Evolutionary conservation across 345 rosid species (phyloP).

Genomic region (Aquilaria sinensis): DNA sequence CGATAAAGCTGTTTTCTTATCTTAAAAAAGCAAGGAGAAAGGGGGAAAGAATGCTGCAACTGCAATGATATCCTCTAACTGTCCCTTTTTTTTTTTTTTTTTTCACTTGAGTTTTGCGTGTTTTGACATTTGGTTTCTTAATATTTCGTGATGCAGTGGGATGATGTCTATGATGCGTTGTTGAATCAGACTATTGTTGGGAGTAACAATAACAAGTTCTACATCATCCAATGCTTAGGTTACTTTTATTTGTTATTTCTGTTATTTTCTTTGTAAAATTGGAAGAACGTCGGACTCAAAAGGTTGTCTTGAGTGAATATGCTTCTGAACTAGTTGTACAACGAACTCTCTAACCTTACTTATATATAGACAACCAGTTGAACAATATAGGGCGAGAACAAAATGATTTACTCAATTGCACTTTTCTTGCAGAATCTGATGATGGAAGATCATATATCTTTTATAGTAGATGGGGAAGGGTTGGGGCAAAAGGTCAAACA

Average conservation of each 20-base stretch:
- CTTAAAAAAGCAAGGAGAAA: too few species aligned
- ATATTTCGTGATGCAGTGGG: constrained; percentile 42
- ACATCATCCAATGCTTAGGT: constrained; percentile 79
- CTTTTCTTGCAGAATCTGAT: constrained; percentile 62
- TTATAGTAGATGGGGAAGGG: constrained; percentile 87
- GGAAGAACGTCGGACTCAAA: neutral
- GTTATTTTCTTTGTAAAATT: neutral
- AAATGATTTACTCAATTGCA: constrained; percentile 2
- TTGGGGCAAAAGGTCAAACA: constrained; percentile 79
- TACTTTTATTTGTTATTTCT: constrained; percentile 15
- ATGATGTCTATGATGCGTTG: constrained; percentile 74
- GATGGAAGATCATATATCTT: constrained; percentile 53
- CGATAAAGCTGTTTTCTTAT: too few species aligned
- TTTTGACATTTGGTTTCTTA: neutral
- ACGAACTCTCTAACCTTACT: too few species aligned
- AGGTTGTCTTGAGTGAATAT: too few species aligned
- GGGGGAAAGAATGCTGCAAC: too few species aligned
- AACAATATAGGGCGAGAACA: neutral
- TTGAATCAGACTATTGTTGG: constrained; percentile 79
- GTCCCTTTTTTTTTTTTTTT: neutral
- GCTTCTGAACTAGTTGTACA: too few species aligned
- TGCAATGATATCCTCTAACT: too few species aligned
- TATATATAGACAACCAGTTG: too few species aligned
- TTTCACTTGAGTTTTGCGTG: too few species aligned
- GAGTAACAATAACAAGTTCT: constrained; percentile 78